Base-by-base conservation (phyloP, 2,329 filamentous ascomycete genomes). In the Eurotiales sp. region DNA sequence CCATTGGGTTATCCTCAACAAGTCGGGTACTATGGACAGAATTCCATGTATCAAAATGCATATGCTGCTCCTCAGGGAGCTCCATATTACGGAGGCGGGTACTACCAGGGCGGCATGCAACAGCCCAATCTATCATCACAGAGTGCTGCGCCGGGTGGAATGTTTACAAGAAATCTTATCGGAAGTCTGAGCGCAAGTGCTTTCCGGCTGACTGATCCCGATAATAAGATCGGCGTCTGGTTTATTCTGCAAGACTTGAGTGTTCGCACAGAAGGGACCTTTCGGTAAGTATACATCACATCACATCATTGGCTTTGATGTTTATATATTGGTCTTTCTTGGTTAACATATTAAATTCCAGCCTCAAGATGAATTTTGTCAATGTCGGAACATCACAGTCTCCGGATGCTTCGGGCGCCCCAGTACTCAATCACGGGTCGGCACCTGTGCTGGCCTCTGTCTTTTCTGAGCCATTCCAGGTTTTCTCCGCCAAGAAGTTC, bases 401-500 rank as follows among this genome's bases (percentile, higher is more conserved):
- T 11, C 65, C 70, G 21, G 58, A 62, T 2, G 62, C 70, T 66
- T 67, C 73, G 30, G 69, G 69, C 25, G 64, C 70, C 4, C 63
- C 74, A 3, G 75, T 72, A 3, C 74, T 95, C 54, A 93, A 90
- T 67, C 85, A 81, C 32, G 86, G 85, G 51, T 56, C 84, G 56
- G 88, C 88, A 0, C 88, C 88, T 0, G 86, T 96, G 11, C 79
- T 97, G 15, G 90, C 92, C 1, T 87, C 85, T 8, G 86, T 84
- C 61, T 97, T 92, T 71, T 95, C 88, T 43, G 87, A 95, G 4
- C 80, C 84, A 2, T 97, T 99, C 76, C 88, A 90, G 49, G 93
- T 99, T 25, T 97, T 87, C 72, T 95, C 89, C 2, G 93, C 93
- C 43, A 99, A 99, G 79, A 96, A 96, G 64, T 99, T 99, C 70